Base-by-base conservation (phyloP, 1,284 basidiomycete genomes). In the Moesziomyces sp. region DNA sequence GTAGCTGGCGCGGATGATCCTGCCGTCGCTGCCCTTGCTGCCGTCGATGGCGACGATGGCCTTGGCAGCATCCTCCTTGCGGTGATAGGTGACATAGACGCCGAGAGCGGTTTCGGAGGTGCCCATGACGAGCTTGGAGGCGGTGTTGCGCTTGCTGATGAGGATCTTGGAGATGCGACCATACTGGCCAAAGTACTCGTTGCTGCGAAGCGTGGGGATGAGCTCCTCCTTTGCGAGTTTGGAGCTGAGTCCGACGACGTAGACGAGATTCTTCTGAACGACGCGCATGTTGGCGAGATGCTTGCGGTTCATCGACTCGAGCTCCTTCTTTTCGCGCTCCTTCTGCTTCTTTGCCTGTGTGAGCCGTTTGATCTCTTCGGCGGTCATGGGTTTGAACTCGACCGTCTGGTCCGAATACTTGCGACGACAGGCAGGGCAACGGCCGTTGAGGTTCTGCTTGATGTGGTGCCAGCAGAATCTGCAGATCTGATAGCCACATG, bases 401-500 rank as follows among this genome's bases (percentile, higher is more conserved):
- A 97, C 92, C 47, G 91, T 89, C 65, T 96, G 92, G 76, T 97
- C 93, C 26, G 93, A 92, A 84, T 99, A 99, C 74, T 92, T 89
- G 79, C 95, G 88, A 82, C 97, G 89, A 86, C 97, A 99, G 38
- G 97, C 97, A 43, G 97, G 97, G 85, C 97, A 99, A 57, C 94
- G 90, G 70, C 95, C 92, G 85, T 99, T 99, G 65, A 97, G 87
- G 86, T 97, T 93, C 87, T 94, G 90, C 87, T 93, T 92, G 89
- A 97, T 96, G 86, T 98, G 94, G 86, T 98, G 93, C 91, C 95
- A 99, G 86, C 97, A 99, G 87, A 99, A 99, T 66, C 95, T 92
- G 85, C 97, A 99, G 79, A 99, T 95, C 94, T 97, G 95, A 86
- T 99, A 97, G 76, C 97, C 97, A 86, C 97, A 99, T 58, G 95